These are phyloP conservation scores for Pseudogymnoascus sp. DNA, from an alignment of 2,329 filamentous ascomycete species.

Conservation along the genomic window DNA sequence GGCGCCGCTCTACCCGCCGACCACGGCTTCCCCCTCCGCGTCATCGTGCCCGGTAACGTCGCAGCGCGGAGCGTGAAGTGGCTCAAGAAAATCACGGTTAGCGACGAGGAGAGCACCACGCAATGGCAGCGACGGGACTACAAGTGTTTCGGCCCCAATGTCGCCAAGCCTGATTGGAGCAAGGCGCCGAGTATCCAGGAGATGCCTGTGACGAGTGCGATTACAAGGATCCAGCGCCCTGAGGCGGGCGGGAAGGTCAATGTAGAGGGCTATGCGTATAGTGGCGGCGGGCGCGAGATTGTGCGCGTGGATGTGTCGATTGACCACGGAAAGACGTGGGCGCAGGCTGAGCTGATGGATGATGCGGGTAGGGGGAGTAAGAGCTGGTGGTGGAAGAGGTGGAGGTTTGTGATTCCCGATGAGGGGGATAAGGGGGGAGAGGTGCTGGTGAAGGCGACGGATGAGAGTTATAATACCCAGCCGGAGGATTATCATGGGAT, in stretches of 20 bases:
- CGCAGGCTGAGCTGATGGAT: slow-evolving; percentile 51
- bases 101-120: slow-evolving; percentile 54
- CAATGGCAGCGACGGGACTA: slow-evolving; percentile 57
- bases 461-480: slow-evolving; percentile 59
- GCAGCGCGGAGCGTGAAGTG: slow-evolving; percentile 61
- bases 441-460: slow-evolving; percentile 57
- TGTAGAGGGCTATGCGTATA: slow-evolving; percentile 56
- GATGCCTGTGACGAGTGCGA: slow-evolving; percentile 58
- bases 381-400: slow-evolving; percentile 57
- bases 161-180: slow-evolving; percentile 53
- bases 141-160: slow-evolving; percentile 60
- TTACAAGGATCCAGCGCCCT: slow-evolving; percentile 34
- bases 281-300: slow-evolving; percentile 55
- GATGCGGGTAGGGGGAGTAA: slow-evolving; percentile 41
- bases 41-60: slow-evolving; percentile 54
- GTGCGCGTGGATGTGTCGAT: slow-evolving; percentile 56
- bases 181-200: slow-evolving; percentile 57
- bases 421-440: slow-evolving; percentile 35
- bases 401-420: slow-evolving; percentile 39
- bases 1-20: slow-evolving; percentile 49
- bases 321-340: slow-evolving; percentile 53
- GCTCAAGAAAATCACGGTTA: slow-evolving; percentile 52
- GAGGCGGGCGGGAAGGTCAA: not conserved
- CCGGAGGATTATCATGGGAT: slow-evolving; percentile 51
- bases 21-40: slow-evolving; percentile 54